Base-by-base conservation (phyloP, 73 alveolate species). In the Uronychia setigera region DNA sequence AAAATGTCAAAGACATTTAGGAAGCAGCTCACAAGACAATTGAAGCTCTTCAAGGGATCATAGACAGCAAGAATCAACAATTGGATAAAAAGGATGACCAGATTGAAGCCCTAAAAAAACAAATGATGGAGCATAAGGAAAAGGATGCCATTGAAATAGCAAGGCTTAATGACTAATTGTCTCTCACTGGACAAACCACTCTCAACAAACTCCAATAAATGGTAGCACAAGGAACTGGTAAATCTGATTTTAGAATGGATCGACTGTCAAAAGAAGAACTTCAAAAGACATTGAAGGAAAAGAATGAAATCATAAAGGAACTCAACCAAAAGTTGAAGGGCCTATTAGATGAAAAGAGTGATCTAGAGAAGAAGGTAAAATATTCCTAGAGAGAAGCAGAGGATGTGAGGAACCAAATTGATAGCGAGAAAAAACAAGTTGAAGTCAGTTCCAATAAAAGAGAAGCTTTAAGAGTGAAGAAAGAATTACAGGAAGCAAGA, bases 1-100 rank as follows among this genome's bases (percentile, higher is more conserved):
- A 59, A 76, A 92, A 85, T 35, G 82, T 80, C 59, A 80, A 85
- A 76, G 95, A 84, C 57, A 92, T 96, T 80, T 97, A 98, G 0
- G 86, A 93, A 76, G 95, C 96, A 0, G 99, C 99, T 0, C 88
- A 89, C 84, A 84, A 91, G 82, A 96, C 95, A 74, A 94, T 96
- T 46, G 83, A 92, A 80, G 81, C 96, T 28, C 87, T 96, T n/a
- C 94, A 96, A 85, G 97, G 93, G 33, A 88, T 93, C 94, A 78
- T 95, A 57, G 96, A 93, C 85, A 88, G 88, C 59, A 96, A 89
- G 89, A 92, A 89, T 35, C 81, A 88, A 13, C 94, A 92, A 79
- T 32, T 93, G 33, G 81, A 87, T 86, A 84, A 88, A 32, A 95
- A 95, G 80, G 98, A 96, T 32, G 95, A 92, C 28, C 88, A 87